Percentiles rank a stretch among this genome's conserved stretches.
phyloP scores from a whole-genome alignment of 208 protist species.

The Crithidia expoeki region DNA sequence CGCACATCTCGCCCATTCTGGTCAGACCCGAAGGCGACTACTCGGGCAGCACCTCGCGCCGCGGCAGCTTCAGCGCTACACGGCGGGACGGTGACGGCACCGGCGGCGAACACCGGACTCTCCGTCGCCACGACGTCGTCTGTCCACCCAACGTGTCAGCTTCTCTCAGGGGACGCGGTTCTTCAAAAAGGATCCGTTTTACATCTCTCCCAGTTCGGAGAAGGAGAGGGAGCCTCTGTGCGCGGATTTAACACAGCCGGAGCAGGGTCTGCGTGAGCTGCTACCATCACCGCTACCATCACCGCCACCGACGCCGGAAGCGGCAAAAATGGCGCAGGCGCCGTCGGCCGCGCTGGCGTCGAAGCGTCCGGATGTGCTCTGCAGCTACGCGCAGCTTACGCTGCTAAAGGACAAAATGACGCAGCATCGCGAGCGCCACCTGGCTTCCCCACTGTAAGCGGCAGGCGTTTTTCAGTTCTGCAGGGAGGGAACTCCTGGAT shows the following conservation, averaged over 20 bases:
- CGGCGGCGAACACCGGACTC: background rate
- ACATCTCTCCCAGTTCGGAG: slow-evolving; percentile 3
- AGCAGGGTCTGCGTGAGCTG: background rate
- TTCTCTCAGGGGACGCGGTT: slow-evolving; percentile 14
- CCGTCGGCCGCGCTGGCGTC: background rate
- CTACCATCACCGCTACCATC: background rate
- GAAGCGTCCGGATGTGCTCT: background rate
- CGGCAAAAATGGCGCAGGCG: too few species aligned
- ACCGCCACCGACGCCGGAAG: background rate
- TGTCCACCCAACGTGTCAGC: slow-evolving; percentile 9
- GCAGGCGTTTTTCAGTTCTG: too few species aligned
- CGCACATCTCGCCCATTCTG: slow-evolving; percentile 6
- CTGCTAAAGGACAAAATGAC: slow-evolving; percentile 16
- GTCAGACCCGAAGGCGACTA: background rate
- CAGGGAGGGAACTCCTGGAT: too few species aligned
- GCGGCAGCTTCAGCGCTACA: slow-evolving; percentile 2
- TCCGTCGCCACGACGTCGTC: background rate
- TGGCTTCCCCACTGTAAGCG: background rate
- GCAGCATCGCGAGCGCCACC: slow-evolving; percentile 5
- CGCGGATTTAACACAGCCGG: slow-evolving; percentile 10
- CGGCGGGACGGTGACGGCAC: background rate
- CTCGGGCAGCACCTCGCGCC: background rate
- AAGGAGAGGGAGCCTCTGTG: slow-evolving; percentile 3
- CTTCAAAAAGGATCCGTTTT: slow-evolving; percentile 20
- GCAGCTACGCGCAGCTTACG: slow-evolving; percentile 2